A percentile compares a stretch with the other conserved stretches of the same genome.
These are phyloP conservation scores for Henningerozyma blattae DNA, from an alignment of 805 yeast genomes.

Conservation along the genomic window DNA sequence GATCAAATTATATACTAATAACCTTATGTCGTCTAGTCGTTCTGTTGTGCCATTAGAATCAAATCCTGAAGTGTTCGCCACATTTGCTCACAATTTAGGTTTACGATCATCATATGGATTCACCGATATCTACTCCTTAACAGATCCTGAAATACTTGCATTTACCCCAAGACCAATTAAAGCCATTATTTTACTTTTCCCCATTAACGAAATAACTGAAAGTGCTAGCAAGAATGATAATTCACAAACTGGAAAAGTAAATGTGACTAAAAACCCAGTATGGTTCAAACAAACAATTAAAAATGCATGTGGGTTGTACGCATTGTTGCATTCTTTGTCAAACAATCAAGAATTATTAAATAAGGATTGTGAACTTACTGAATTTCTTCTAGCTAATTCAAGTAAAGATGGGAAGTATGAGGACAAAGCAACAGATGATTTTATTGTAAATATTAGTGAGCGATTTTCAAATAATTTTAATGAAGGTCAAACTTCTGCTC, in stretches of 20 bases:
- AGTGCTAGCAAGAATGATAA: conserved; percentile 27
- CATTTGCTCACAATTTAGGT: conserved; percentile 58
- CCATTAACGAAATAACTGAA: conserved; percentile 57
- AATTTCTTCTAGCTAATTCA: conserved; percentile 6
- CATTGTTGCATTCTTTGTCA: conserved; percentile 55
- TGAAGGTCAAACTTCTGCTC: conserved; percentile 59
- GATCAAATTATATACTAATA: no score
- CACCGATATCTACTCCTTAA: conserved; percentile 74
- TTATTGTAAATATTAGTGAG: conserved; percentile 13
- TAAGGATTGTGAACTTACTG: conserved; percentile 10
- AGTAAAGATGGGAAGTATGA: conserved; percentile 33
- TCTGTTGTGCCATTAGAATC: conserved; percentile 81
- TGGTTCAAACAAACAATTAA: conserved; percentile 82
- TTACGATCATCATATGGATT: conserved; percentile 47
- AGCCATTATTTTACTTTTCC: conserved; percentile 73
- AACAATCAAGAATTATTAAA: conserved; percentile 22
- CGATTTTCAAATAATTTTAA: conserved; percentile 12
- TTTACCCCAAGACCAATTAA: conserved; percentile 73
- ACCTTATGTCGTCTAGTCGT: no score
- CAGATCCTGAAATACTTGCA: conserved; percentile 68
- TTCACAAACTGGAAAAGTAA: conserved; percentile 2
- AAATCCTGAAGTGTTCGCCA: conserved; percentile 73
- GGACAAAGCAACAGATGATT: conserved; percentile 27
- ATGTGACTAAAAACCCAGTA: conserved; percentile 11
- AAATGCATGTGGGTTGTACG: conserved; percentile 91